Percentiles rank a stretch among this genome's conserved stretches.
Evolutionary conservation across 345 rosid species (phyloP).

Genomic region (Psidium friedrichsthalianum): DNA sequence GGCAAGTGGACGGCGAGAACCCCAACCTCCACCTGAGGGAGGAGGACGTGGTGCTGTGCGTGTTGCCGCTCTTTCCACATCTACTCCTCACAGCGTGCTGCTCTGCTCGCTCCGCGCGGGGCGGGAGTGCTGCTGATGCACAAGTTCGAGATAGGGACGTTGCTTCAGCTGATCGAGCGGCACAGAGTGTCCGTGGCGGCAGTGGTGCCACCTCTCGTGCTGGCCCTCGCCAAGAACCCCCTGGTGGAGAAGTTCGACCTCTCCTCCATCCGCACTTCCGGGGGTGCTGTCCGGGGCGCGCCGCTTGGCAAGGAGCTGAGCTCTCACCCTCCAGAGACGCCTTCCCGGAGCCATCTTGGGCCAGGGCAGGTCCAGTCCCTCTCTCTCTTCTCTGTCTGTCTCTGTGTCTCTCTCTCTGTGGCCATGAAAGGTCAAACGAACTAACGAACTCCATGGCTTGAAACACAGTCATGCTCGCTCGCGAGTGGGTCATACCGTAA

Average conservation of each 20-base stretch:
- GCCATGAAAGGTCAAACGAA: no score
- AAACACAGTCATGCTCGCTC: not conserved
- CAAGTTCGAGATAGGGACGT: constrained; percentile 66
- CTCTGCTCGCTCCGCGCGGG: constrained; percentile 56
- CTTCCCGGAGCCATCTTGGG: constrained; percentile 78
- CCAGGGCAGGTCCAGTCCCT: constrained; percentile 38
- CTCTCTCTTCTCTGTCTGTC: not conserved
- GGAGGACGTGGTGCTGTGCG: constrained; percentile 71
- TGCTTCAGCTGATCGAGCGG: constrained; percentile 62
- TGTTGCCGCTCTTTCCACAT: constrained; percentile 84
- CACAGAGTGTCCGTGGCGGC: constrained; percentile 70
- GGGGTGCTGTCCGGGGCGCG: constrained; percentile 87
- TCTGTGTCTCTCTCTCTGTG: not conserved
- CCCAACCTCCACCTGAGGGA: constrained; percentile 50
- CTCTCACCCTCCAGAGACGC: constrained; percentile 53
- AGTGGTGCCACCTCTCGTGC: constrained; percentile 80
- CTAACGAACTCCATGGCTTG: not conserved
- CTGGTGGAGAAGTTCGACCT: constrained; percentile 54
- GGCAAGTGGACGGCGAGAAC: constrained; percentile 89
- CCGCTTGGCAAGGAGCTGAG: constrained; percentile 86
- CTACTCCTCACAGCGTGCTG: constrained; percentile 68
- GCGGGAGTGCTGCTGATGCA: constrained; percentile 75
- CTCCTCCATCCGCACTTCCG: constrained; percentile 52
- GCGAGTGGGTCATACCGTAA: not conserved
- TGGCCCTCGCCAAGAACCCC: constrained; percentile 74